Base-by-base conservation (phyloP, 192 early-diverging fungal genomes). In the Linnemannia elongata region DNA sequence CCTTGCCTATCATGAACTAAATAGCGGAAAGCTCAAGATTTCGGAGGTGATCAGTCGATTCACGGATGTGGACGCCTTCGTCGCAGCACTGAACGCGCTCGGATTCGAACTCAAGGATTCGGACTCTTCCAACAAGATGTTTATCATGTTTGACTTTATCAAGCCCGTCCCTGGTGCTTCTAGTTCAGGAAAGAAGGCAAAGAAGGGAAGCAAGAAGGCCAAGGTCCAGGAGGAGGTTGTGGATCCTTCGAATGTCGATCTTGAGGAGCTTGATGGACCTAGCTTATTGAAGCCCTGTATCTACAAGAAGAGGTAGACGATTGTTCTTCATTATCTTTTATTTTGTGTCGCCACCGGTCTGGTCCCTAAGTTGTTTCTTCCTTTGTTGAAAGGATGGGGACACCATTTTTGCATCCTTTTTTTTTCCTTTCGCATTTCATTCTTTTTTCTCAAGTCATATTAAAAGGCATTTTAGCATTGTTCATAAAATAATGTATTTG, bases 41-140 rank as follows among this genome's bases (percentile, higher is more conserved):
- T 96, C 97, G 22, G 98, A 99, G 88, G 98, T 99, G 1, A 92
- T 96, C 33, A 97, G 96, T 90, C 92, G 98, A 44, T 95, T 99
- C 75, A 90, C 93, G 18, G 92, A 97, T 84, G 89, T 98, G 24
- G 91, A 94, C 42, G 91, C 93, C 38, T 98, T 98, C 90, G 92
- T 97, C 49, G 54, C 74, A 13, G 92, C 94, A 13, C 88, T 99
- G 70, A 92, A 93, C 71, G 85, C 74, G 1, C 78, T 96, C 33
- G 98, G 98, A 1, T 98, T 98, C 83, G 94, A 93, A 78, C 89
- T 96, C 44, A 88, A 88, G 72, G 85, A 76, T 15, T 85, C 95
- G 90, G 95, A 97, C 77, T 89, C 93, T 18, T 89, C 90, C 38
- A 98, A 97, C 92, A 98, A 97, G 76, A 99, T 99, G 98, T 99